Conservation (phyloP, 2,329 filamentous ascomycete genomes). For the Berkeleyomyces basicola region DNA sequence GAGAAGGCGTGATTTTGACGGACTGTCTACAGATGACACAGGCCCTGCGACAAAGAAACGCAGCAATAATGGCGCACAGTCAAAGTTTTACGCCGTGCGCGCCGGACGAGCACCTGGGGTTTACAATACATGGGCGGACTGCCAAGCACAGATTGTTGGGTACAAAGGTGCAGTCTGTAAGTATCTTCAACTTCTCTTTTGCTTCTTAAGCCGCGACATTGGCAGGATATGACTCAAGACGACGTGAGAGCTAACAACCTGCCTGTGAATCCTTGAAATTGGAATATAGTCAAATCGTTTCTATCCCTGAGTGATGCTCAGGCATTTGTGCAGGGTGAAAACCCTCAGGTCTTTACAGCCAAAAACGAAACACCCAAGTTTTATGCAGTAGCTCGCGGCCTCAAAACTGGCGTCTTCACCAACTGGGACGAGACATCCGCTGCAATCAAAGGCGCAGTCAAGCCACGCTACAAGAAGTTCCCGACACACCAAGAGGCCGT, state of each 20-base stretch:
- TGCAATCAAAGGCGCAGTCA: slow-evolving; percentile 58
- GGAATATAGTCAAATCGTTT: slow-evolving; percentile 59
- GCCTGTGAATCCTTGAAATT: neutral
- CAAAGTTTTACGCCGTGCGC: slow-evolving; percentile 48
- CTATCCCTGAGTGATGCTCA: slow-evolving; percentile 56
- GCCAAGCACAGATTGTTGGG: slow-evolving; percentile 41
- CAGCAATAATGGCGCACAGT: slow-evolving; percentile 27
- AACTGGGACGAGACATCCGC: slow-evolving; percentile 53
- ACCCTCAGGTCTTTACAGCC: slow-evolving; percentile 22
- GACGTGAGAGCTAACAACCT: slow-evolving; percentile 22
- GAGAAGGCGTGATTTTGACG: neutral
- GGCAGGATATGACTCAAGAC: slow-evolving; percentile 32
- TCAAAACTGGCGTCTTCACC: slow-evolving; percentile 40
- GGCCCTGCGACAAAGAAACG: slow-evolving; percentile 26
- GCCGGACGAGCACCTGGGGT: slow-evolving; percentile 41
- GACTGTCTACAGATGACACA: neutral
- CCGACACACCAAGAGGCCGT: slow-evolving; percentile 55
- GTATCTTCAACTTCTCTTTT: slow-evolving; percentile 20
- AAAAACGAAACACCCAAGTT: slow-evolving; percentile 29
- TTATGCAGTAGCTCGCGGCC: slow-evolving; percentile 46
- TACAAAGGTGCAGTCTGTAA: slow-evolving; percentile 51
- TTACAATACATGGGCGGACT: slow-evolving; percentile 45
- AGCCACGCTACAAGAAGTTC: slow-evolving; percentile 55
- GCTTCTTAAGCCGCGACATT: slow-evolving; percentile 30
- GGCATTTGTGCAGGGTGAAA: slow-evolving; percentile 51